Evolutionary conservation across 331 rosid species (phyloP).

Genomic region (Prunus yedoensis): DNA sequence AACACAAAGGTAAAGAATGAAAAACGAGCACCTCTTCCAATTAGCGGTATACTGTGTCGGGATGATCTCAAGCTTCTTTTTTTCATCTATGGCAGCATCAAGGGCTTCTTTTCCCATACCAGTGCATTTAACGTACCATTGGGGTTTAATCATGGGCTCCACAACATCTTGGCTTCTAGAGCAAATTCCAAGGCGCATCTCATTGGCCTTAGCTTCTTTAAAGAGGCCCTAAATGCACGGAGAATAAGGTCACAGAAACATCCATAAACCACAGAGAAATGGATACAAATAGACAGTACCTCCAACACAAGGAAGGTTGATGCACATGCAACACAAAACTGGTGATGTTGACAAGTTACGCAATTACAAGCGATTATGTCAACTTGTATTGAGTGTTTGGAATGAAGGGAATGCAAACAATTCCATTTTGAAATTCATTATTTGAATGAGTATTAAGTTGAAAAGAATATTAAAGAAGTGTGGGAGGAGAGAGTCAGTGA

Average conservation of each 20-base stretch:
- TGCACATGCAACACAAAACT: neutral
- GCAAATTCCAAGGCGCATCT: constrained; percentile 94
- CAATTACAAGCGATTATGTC: neutral
- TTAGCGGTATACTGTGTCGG: constrained; percentile 89
- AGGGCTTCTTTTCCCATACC: constrained; percentile 74
- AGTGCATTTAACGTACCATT: constrained; percentile 86
- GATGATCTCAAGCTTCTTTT: constrained; percentile 59
- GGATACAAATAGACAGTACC: neutral
- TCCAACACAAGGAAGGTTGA: neutral
- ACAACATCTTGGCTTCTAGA: constrained; percentile 94
- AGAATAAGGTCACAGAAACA: constrained; percentile 23
- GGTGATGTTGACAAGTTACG: neutral
- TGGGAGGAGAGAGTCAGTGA: neutral
- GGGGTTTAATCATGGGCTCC: constrained; percentile 96
- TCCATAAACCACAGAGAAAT: neutral
- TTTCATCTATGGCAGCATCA: constrained; percentile 64
- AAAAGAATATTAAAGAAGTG: neutral
- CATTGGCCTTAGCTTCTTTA: constrained; percentile 80
- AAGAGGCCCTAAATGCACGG: constrained; percentile 65
- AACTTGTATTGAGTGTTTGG: neutral
- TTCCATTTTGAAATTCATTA: neutral
- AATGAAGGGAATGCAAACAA: neutral
- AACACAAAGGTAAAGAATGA: constrained; percentile 23
- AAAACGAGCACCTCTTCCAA: constrained; percentile 73
- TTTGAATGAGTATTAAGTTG: neutral